Evolutionary conservation across 1,139 yeast species (phyloP).

Genomic region (Pichia sp.): DNA sequence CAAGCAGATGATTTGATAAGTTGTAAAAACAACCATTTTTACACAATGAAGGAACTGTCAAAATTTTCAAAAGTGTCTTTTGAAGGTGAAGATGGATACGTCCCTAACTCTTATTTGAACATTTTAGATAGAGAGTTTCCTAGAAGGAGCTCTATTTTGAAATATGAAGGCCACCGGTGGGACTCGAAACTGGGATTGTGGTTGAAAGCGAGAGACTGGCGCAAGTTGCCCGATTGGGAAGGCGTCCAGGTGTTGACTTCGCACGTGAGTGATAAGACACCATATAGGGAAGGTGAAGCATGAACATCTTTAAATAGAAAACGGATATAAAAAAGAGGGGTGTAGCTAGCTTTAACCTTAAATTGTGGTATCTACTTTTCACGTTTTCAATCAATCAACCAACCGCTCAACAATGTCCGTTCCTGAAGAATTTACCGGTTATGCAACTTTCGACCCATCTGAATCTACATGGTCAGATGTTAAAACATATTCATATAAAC

Average conservation of each 20-base stretch:
- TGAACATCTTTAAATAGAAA: no score
- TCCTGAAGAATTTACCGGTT: slow-evolving; percentile 35
- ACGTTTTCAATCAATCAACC: no score
- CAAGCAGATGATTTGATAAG: slow-evolving; percentile 23
- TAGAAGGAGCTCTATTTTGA: slow-evolving; percentile 22
- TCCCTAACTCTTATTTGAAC: slow-evolving; percentile 35
- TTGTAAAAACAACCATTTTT: slow-evolving; percentile 47
- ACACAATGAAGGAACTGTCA: slow-evolving; percentile 35
- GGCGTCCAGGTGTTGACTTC: neutral
- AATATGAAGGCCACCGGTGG: slow-evolving; percentile 30
- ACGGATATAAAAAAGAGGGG: no score
- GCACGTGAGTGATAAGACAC: no score
- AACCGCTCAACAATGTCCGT: slow-evolving; percentile 14
- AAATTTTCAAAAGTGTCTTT: slow-evolving; percentile 39
- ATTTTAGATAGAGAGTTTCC: slow-evolving; percentile 41
- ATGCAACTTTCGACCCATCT: slow-evolving; percentile 30
- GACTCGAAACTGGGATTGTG: slow-evolving; percentile 28
- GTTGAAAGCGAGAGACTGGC: slow-evolving; percentile 4
- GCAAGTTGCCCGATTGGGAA: neutral
- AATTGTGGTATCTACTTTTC: no score
- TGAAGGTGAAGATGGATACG: slow-evolving; percentile 43
- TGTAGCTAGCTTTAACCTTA: no score
- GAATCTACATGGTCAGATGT: slow-evolving; percentile 34
- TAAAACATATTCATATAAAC: slow-evolving; percentile 29
- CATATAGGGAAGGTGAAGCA: no score